Percentiles rank a stretch among this genome's conserved stretches.
These are phyloP conservation scores for Vararia minispora DNA, from an alignment of 768 basidiomycete species.

Conservation along the genomic window DNA sequence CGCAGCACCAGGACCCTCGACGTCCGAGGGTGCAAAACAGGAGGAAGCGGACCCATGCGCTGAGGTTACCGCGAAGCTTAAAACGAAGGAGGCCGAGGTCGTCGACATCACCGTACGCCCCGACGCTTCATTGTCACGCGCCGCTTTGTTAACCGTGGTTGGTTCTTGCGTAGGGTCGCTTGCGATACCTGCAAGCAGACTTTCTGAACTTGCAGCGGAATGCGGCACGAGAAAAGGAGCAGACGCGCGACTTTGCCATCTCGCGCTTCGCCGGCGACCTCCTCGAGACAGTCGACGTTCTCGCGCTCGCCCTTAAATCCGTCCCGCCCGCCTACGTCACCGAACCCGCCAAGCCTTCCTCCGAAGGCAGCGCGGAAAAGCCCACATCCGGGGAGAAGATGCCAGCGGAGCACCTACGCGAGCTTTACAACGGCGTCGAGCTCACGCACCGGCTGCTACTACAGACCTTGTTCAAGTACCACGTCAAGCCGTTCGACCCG, in stretches of 20 bases:
- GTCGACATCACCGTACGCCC: conserved; percentile 69
- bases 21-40: too few species aligned
- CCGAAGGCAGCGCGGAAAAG: conserved; percentile 16
- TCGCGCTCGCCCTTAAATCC: conserved; percentile 73
- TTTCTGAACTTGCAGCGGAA: conserved; percentile 92
- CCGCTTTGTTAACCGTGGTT: conserved; percentile 9
- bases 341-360: conserved; percentile 24
- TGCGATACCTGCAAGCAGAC: conserved; percentile 91
- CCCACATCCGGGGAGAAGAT: conserved; percentile 32
- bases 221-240: conserved; percentile 81
- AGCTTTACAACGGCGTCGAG: conserved; percentile 79
- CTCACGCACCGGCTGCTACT: conserved; percentile 86
- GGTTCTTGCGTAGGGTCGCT: conserved; percentile 48
- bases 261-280: conserved; percentile 83
- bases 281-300: conserved; percentile 85
- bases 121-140: neutral
- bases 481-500: conserved; percentile 86
- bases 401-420: conserved; percentile 45
- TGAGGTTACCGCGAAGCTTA: conserved; percentile 42
- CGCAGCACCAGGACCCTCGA: too few species aligned
- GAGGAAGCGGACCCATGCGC: conserved; percentile 19
- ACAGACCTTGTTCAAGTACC: conserved; percentile 84
- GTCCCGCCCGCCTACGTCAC: conserved; percentile 43
- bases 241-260: conserved; percentile 90
- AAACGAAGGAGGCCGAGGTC: conserved; percentile 74